Evolutionary conservation across 352 stramenopile species (phyloP).

Genomic region (Pythium grandisporangium): DNA sequence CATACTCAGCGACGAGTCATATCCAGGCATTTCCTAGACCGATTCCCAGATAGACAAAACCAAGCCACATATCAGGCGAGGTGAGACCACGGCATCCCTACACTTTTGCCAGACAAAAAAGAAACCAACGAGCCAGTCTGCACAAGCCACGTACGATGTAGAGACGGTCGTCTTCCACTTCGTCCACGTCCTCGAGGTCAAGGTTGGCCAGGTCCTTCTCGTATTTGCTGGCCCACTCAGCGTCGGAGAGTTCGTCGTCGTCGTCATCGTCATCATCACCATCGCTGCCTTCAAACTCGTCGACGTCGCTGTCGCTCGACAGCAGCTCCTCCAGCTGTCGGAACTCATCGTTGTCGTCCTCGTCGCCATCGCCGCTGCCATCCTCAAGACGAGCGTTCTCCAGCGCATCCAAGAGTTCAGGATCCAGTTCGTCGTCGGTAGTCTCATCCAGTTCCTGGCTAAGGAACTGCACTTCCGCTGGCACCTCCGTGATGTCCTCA

Average conservation of each 20-base stretch:
- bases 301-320: constrained; percentile 1
- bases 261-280: constrained; percentile 19
- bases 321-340: constrained; percentile 13
- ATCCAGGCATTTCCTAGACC: constrained; percentile 51
- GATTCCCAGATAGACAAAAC: too few relatives aligned
- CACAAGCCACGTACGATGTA: constrained; percentile 36
- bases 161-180: constrained; percentile 55
- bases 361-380: constrained; percentile 4
- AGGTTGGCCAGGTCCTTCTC: constrained; percentile 50
- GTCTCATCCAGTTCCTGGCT: constrained; percentile 34
- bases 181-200: constrained; percentile 21
- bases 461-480: constrained; percentile 56
- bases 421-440: constrained; percentile 18
- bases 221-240: constrained; percentile 60
- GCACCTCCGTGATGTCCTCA: constrained; percentile 29
- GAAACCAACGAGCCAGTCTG: not conserved
- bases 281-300: constrained; percentile 15
- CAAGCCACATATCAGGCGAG: too few relatives aligned
- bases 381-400: constrained; percentile 10
- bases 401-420: constrained; percentile 19
- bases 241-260: constrained; percentile 28
- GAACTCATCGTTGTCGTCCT: constrained; percentile 21
- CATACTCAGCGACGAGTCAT: constrained; percentile 49
- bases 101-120: not conserved
- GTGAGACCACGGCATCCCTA: too few relatives aligned